Conservation (phyloP, 164 flowering plant genomes). For the Annona cherimola region DNA sequence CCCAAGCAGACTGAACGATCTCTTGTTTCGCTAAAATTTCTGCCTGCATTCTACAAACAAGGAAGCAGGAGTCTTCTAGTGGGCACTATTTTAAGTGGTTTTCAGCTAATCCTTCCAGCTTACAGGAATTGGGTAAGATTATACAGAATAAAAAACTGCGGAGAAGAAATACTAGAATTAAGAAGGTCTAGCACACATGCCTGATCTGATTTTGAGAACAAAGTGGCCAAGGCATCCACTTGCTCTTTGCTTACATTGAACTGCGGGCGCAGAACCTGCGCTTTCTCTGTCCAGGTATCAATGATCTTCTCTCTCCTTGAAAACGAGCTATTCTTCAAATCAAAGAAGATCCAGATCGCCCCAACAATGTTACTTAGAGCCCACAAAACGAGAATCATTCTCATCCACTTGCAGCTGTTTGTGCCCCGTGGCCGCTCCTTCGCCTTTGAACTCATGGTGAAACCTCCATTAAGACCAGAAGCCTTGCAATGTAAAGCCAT, state of each 20-base stretch:
- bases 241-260: conserved; percentile 54
- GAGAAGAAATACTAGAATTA: neutral
- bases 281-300: conserved; percentile 23
- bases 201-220: conserved; percentile 48
- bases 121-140: neutral
- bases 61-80: neutral
- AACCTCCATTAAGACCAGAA: conserved; percentile 28
- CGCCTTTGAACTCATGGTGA: conserved; percentile 29
- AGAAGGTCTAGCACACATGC: conserved; percentile 17
- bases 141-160: conserved; percentile 3
- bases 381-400: conserved; percentile 27
- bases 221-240: conserved; percentile 38
- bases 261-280: conserved; percentile 27
- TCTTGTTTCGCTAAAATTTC: neutral
- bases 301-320: conserved; percentile 14
- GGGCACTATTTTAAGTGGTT: neutral
- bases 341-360: conserved; percentile 28
- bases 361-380: conserved; percentile 25
- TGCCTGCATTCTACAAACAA: neutral
- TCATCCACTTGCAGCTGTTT: conserved; percentile 35
- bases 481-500: conserved; percentile 55
- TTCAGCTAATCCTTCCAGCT: neutral
- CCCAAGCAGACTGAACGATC: neutral
- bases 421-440: conserved; percentile 30
- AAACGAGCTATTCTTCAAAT: conserved; percentile 13